Base-by-base conservation (phyloP, 2,329 filamentous ascomycete species). In the Colletotrichum sp. region DNA sequence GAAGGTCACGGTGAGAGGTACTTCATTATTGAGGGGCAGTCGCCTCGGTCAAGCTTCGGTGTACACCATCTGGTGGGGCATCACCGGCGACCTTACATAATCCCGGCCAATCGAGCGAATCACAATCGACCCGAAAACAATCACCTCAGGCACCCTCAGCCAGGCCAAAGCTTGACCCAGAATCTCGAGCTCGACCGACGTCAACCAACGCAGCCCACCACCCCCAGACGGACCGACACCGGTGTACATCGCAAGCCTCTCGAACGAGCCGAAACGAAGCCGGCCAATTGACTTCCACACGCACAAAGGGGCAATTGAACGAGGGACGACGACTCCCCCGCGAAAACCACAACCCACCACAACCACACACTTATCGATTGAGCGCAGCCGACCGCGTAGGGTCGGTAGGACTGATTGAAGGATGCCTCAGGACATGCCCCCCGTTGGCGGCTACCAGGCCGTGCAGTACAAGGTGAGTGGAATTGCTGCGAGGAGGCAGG, bases 401-500 rank as follows among this genome's bases (percentile, higher is more conserved):
- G 66, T 76, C 74, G 70, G 74, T 74, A 69, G 58, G 70, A 79
- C 76, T 78, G 71, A 78, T 66, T 77, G 71, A 83, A 93, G 79
- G 83, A 98, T 98, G 96, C 93, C 94, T 89, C 96, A 98, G 91
- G 97, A 99, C 90, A 95, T 99, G 92, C 97, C 97, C 89, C 97
- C 97, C 81, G 86, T 88, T 83, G 97, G 96, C 89, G 97, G 97
- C 90, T 99, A 99, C 87, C 94, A 93, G 86, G 94, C 96, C 86
- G 94, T 99, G 79, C 97, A 99, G 88, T 99, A 98, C 91, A 98
- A 98, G 93, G 94, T 96, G 86, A 83, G 89, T 87, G 76, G 5
- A n/a, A 52, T 6, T 34, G 43, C 32, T 39, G 9, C 6, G 9
- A n/a, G 36, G 28, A 32, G n/a, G 18, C 27, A 32, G 13, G 6